Conservation (phyloP, 2,329 filamentous ascomycete species). For the Ophiostoma australiae region DNA sequence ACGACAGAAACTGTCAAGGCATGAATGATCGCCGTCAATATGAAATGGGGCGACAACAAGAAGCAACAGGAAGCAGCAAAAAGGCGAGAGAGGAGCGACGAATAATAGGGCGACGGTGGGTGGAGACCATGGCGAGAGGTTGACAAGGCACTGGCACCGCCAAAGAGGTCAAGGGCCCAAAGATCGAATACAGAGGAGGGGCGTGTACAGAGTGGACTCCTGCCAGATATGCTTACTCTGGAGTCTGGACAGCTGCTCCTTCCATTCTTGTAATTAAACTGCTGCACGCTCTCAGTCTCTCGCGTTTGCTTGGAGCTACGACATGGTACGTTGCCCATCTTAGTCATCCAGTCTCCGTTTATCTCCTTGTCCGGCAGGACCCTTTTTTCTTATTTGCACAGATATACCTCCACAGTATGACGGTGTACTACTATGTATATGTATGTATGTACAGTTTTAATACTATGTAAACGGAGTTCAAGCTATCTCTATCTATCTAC, state of each 20-base stretch:
- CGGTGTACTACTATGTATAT: not conserved
- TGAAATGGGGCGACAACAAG: not conserved
- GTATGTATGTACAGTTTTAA: not conserved
- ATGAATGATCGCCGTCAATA: slow-evolving; percentile 3
- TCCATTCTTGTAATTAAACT: slow-evolving; percentile 1
- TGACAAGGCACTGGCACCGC: not conserved
- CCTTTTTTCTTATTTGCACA: not conserved
- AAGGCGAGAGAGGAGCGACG: not conserved
- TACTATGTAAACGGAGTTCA: not conserved
- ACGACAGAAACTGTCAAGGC: not conserved
- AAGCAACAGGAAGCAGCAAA: not conserved
- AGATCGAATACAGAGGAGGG: not conserved
- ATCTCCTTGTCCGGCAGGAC: not conserved
- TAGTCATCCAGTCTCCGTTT: not conserved
- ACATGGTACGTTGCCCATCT: not conserved
- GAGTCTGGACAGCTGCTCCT: not conserved
- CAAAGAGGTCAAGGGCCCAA: not conserved
- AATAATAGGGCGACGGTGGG: not conserved
- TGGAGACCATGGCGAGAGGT: not conserved
- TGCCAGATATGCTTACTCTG: not conserved
- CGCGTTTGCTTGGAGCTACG: not conserved
- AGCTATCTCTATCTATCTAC: not conserved
- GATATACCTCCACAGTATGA: not conserved
- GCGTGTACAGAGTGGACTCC: slow-evolving; percentile 1
- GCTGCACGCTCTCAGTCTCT: slow-evolving; percentile 2